Evolutionary conservation across 441 rosid species (phyloP), one percentile per base, ranked within the genome.

Genomic region (Jatropha podagrica): DNA sequence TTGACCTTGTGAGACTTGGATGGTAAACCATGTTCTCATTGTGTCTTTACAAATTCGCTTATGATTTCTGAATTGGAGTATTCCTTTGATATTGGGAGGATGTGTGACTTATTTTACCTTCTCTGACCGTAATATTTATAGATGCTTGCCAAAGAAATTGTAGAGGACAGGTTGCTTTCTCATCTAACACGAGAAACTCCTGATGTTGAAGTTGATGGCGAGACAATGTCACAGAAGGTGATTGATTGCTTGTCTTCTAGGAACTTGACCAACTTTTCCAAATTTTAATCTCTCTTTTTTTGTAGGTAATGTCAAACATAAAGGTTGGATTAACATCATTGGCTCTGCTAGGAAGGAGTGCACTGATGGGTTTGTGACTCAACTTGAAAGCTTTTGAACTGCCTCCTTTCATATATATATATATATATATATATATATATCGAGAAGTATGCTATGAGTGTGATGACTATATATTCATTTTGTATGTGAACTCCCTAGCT

Each of bases 61-160:
- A 51, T 52, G 48, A 46, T 13, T 69, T 74, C 55, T 71, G 46
- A 14, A 32, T 17, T 69, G 68, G 68, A 72, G 69, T 52, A 23
- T 64, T 71, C 20, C 17, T 20, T 66, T 61, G 15, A 23, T 60
- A 42, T 48, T 2, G 65, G 40, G 20, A 49, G 58, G 69, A 49
- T 32, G 71, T 63, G n/a, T 56, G 74, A 74, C 27, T 62, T 41
- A 76, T 37, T 77, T 38, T 20, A n/a, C 7, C 37, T 18, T 78
- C 60, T 70, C 41, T 78, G 79, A 66, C 40, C 79, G 76, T 74
- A 17, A 73, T 72, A 73, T 75, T 66, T 79, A 71, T 79, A 91
- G 98, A 93, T 95, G 96, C 95, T 95, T 46, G 98, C 98, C 81
- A 90, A 88, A 86, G 96, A 89, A 84, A 92, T 95, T 72, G 76